Evolutionary conservation across 805 yeast genomes (phyloP), one percentile per base, ranked within the genome.

Genomic region (Lipomyces oligophaga): DNA sequence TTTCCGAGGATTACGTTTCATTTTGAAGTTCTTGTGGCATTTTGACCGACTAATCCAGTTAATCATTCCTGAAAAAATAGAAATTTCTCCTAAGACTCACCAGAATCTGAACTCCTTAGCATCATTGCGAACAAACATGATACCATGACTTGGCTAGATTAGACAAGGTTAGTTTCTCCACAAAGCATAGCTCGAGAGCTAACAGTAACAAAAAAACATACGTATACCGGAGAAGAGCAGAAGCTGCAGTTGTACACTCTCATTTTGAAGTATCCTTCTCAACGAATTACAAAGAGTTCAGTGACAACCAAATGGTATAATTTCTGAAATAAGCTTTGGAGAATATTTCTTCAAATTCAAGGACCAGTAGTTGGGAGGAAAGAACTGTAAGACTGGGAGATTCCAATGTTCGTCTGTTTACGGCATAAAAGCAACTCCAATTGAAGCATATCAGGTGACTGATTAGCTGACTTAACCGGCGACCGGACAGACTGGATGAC

Each of bases 1-100:
- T 70, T 93, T 93, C 73, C 98, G 83, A 60, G 98, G 98, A 74
- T 93, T 93, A 71, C 98, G 83, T 76, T 96, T 88, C 74, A 88
- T 94, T 68, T 93, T 93, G 80, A 93, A 93, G 45, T 88, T 83
- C 67, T 89, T 87, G 72, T 93, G 98, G 73, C 98, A 93, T 67
- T 93, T 93, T 52, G 97, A 88, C 66, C 97, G 86, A 63, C 57
- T 52, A n/a, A 20, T 4, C 10, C 1, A 15, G 27, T 40, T 16
- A 38, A 26, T 30, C 2, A 10, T 3, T 13, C 59, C n/a, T 22
- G n/a, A 33, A 3, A 18, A 20, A 20, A 16, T 13, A 27, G 18
- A 8, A 5, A 31, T 5, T 25, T 16, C 8, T 11, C n/a, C 15
- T 11, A 18, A 20, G n/a, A 21, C 57, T 31, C 39, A 52, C 57